Percentiles rank a stretch among this genome's conserved stretches.
Evolutionary conservation across 768 basidiomycete species (phyloP).

Genomic region (Termitomyces sp.): DNA sequence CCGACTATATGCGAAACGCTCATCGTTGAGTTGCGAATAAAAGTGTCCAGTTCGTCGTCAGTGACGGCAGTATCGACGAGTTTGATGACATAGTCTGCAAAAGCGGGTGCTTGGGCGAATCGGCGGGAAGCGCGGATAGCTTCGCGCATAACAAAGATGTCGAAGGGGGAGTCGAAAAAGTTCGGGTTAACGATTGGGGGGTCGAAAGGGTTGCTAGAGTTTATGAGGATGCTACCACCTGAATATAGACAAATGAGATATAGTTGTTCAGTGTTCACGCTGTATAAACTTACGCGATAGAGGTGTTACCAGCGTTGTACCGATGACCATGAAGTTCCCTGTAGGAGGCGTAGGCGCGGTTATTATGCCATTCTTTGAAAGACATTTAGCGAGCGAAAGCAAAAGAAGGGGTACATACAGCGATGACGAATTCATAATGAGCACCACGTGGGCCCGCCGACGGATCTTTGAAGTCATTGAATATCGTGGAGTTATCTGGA

Average conservation of each 20-base stretch:
- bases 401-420: constrained; percentile 17
- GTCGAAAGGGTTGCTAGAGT: constrained; percentile 36
- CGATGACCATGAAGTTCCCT: constrained; percentile 22
- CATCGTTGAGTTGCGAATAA: constrained; percentile 17
- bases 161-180: constrained; percentile 28
- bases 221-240: constrained; percentile 27
- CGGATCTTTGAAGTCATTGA: constrained; percentile 18
- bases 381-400: background rate
- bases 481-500: constrained; percentile 17
- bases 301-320: constrained; percentile 19
- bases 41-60: constrained; percentile 23
- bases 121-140: constrained; percentile 19
- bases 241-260: background rate
- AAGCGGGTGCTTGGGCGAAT: constrained; percentile 20
- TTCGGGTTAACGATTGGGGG: constrained; percentile 43
- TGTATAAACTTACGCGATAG: constrained; percentile 18
- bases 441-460: constrained; percentile 20
- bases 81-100: constrained; percentile 19
- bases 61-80: constrained; percentile 20
- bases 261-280: no score
- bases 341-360: constrained; percentile 16
- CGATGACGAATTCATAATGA: constrained; percentile 25
- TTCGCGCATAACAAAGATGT: constrained; percentile 21
- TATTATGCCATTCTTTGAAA: constrained; percentile 17
- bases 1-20: constrained; percentile 29